Evolutionary conservation across 306 rosid genomes (phyloP).

Genomic region (Notholithocarpus densiflorus): DNA sequence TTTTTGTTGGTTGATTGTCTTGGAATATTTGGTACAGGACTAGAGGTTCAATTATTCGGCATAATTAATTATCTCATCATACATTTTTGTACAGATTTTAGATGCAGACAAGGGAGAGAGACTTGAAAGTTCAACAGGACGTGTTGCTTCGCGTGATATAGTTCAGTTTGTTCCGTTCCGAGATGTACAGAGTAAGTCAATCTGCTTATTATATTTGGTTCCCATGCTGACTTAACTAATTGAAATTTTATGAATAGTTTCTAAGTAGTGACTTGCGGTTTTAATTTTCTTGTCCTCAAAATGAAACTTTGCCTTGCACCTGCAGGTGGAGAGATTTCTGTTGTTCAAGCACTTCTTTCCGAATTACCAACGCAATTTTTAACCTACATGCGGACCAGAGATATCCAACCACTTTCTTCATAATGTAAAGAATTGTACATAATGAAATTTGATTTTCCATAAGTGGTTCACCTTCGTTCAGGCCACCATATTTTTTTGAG

Average conservation of each 20-base stretch:
- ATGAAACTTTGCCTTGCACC: constrained; percentile 11
- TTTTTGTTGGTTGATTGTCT: neutral
- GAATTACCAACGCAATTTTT: constrained; percentile 93
- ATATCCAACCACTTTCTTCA: constrained; percentile 64
- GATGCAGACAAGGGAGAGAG: constrained; percentile 96
- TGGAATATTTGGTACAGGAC: neutral
- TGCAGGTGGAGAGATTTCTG: constrained; percentile 89
- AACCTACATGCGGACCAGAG: constrained; percentile 80
- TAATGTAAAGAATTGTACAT: constrained; percentile 44
- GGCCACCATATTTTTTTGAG: constrained; percentile 18
- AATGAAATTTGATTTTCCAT: constrained; percentile 29
- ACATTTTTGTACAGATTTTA: constrained; percentile 47
- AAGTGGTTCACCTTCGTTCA: constrained; percentile 30
- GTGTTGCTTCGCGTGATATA: constrained; percentile 92
- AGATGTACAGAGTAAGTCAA: constrained; percentile 76
- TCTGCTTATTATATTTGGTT: neutral
- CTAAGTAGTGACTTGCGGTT: neutral
- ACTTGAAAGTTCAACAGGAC: constrained; percentile 83
- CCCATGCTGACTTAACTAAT: neutral
- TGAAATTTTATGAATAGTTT: neutral
- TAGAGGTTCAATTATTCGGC: neutral
- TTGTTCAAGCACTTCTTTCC: constrained; percentile 93
- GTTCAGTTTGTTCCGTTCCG: constrained; percentile 96
- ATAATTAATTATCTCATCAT: constrained; percentile 4
- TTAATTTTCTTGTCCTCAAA: too few relatives aligned